Base-by-base conservation (phyloP, 2,329 filamentous ascomycete genomes). In the Fusarium sp. region DNA sequence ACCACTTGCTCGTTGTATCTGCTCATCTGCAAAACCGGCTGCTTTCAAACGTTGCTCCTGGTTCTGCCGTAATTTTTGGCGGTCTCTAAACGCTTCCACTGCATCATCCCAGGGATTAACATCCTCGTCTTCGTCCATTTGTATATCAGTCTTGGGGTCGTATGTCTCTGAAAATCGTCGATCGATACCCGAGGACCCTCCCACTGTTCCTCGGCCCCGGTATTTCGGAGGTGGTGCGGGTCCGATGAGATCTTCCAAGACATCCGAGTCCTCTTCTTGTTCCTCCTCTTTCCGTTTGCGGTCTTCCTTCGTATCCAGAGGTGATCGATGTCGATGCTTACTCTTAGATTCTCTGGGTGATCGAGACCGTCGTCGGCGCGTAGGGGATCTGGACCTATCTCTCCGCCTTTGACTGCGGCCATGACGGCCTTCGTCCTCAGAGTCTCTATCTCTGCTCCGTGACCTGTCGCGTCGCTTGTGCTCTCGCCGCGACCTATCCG, bases 51-150 rank as follows among this genome's bases (percentile, higher is more conserved):
- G 84, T 55, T 94, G 90, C 9, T 92, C 92, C 30, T 94, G 93
- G 71, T 90, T 88, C 68, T 90, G 86, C 74, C 89, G 90, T 88
- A 92, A 94, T 70, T 90, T 90, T 71, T 93, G 88, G n/a, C 93
- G 89, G 77, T 97, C 94, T 41, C 91, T 87, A 59, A 93, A 85
- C 7, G 91, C 90, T 79, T 97, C 94, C 2, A 96, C 83, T 1
- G 92, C 90, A 73, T 93, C 88, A 46, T 93, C 92, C 94, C 94
- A 97, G 64, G 93, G 89, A 65, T 91, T 89, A 29, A 84, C 85
- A 24, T 22, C 44, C 2, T 84, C 82, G 4, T 65, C 61, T 11
- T 82, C 80, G 65, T 86, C 85, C 49, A 83, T 80, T 41, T 84
- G 81, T 6, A 91, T 79, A 72, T 92, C 88, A n/a, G 82, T 77